These are phyloP conservation scores for Saccharomycopsis fodiens DNA, from an alignment of 805 yeast genomes.

Conservation along the genomic window DNA sequence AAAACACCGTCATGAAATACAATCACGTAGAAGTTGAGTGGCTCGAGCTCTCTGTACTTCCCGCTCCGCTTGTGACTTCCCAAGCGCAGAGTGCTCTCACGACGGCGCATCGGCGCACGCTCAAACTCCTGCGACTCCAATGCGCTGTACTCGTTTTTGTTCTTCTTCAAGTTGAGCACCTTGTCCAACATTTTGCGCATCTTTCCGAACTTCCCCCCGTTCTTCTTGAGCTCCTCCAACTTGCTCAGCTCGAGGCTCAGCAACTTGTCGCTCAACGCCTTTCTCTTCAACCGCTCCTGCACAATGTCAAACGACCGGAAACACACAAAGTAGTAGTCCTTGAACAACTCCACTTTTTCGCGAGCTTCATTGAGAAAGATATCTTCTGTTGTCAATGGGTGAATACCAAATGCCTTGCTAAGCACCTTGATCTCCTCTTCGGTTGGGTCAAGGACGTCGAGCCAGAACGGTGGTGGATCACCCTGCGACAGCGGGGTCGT, in stretches of 20 bases:
- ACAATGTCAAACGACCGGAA: conserved; percentile 79
- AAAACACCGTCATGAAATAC: conserved; percentile 88
- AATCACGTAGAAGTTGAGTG: conserved; percentile 86
- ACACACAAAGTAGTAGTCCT: conserved; percentile 86
- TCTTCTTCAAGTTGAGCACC: conserved; percentile 1
- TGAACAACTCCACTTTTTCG: conserved; percentile 90
- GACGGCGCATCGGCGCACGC: not conserved
- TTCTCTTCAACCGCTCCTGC: conserved; percentile 54
- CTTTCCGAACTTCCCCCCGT: not conserved
- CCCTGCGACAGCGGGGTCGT: conserved; percentile 16
- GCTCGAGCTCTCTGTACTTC: conserved; percentile 50
- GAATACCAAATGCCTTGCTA: conserved; percentile 87
- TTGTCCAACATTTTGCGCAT: conserved; percentile 6
- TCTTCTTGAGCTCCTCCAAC: conserved; percentile 12
- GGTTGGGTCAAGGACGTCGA: conserved; percentile 86
- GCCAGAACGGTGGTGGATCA: conserved; percentile 75
- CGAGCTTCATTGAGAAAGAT: conserved; percentile 88
- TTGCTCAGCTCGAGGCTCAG: conserved; percentile 11
- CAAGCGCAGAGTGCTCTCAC: conserved; percentile 1
- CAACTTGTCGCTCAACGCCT: conserved; percentile 38
- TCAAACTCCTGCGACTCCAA: conserved; percentile 1
- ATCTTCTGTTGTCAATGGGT: conserved; percentile 94
- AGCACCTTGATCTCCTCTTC: conserved; percentile 95
- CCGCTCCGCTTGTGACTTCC: conserved; percentile 6
- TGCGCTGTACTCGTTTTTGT: conserved; percentile 1